Base-by-base conservation (phyloP, 2,329 filamentous ascomycete genomes). In the Beauveria rudraprayagi region DNA sequence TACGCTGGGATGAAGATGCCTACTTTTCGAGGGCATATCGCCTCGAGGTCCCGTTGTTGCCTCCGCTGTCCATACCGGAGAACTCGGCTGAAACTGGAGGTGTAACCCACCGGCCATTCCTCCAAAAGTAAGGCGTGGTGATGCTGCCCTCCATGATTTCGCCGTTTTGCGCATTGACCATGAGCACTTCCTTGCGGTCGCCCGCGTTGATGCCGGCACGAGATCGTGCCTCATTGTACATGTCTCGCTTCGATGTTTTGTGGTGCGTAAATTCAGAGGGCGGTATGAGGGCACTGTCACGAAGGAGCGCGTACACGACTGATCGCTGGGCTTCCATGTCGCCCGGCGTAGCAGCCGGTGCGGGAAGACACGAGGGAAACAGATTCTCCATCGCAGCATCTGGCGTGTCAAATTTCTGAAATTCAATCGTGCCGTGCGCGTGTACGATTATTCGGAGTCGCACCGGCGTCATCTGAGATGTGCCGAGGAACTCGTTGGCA, bases 101-200 rank as follows among this genome's bases (percentile, higher is more conserved):
- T 43, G 92, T 96, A 8, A 92, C 82, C 93, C 93, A 97, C 55
- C 77, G 75, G 1, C 83, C 85, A 5, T 79, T 72, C 50, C 90
- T 84, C 78, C 83, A 90, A 66, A 97, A 89, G 72, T 93, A 97
- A 0, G 90, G 85, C 0, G 88, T 95, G 0, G 89, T 92, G 17
- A 89, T 82, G 63, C 88, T 92, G 9, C 91, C 91, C 73, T 97
- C 93, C 83, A 95, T 96, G 41, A 97, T 75, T 54, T 87, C 82
- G 1, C 80, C 80, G 30, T 83, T 76, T 5, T 72, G 65, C 0
- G 69, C 70, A 67, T 90, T 91, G 64, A 89, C 80, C 2, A 97
- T 74, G 22, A 97, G 77, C 5, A 96, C 90, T 71, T 97, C 93
- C 56, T 82, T 80, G 46, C 75, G 71, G 43, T 83, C 80, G 0